Base-by-base conservation (phyloP, 768 basidiomycete genomes). In the Paxillus ammoniavirescens region DNA sequence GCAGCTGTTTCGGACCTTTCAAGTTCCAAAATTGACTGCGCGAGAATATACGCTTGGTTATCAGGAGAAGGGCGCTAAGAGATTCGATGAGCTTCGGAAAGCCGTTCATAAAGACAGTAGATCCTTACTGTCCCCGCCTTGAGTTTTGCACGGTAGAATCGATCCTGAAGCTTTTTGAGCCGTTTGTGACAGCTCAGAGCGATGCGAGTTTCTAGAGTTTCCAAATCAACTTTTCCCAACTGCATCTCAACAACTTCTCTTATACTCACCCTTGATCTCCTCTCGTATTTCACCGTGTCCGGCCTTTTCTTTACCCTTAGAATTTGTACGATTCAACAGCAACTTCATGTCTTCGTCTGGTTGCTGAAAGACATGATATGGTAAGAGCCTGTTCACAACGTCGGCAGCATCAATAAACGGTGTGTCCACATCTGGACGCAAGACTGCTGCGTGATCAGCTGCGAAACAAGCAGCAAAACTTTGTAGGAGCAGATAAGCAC, bases 331-430 rank as follows among this genome's bases (percentile, higher is more conserved):
- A 18, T 52, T 38, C 43, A 59, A 6, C 31, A 75, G 64, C 28
- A 61, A 31, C 33, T 72, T 67, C 58, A 89, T 59, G 58, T 93
- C 91, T 42, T 86, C 84, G 52, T 70, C 71, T 0, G 89, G 89
- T 54, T 89, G 86, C 57, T 87, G 87, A 58, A 86, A 90, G 47
- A 92, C 70, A 62, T 93, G 91, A 61, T 89, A 92, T 0, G 91
- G 89, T 18, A 92, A 73, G 18, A 93, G 75, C 47, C 89, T 79
- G n/a, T 81, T 77, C 21, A 91, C 75, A 3, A 76, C 85, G 63
- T 93, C 91, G 5, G 70, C 63, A 8, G 75, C 68, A 61, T 89
- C 82, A 13, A 61, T 56, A 60, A 93, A 93, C 2, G 89, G 84
- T 1, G 82, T 76, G 47, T 91, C 87, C 36, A 80, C 75, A 59